A percentile compares a stretch with the other conserved stretches of the same genome.
These are phyloP conservation scores for Scutellaria galericulata DNA, from an alignment of 257 asterid genomes.

Conservation along the genomic window DNA sequence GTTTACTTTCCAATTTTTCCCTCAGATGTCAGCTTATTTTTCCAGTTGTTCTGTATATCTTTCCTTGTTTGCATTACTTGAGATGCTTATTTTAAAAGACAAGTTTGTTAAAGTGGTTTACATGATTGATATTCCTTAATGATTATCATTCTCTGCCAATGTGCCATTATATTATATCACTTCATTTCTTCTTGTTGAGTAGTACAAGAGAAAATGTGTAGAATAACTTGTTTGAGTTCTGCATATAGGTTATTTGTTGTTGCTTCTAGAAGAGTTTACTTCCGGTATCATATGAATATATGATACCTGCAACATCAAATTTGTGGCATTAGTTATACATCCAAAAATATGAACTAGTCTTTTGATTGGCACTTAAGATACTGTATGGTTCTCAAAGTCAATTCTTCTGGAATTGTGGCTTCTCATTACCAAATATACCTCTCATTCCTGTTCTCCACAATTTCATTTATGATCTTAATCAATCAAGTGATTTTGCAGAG, in stretches of 20 bases:
- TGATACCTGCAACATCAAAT: slow-evolving; percentile 8
- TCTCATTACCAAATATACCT: neutral
- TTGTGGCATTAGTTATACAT: slow-evolving; percentile 6
- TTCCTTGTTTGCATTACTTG: slow-evolving; percentile 6
- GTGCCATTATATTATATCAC: neutral
- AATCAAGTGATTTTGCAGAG: slow-evolving; percentile 60
- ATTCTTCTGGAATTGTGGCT: neutral
- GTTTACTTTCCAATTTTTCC: neutral
- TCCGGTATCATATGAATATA: neutral
- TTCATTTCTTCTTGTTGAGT: neutral
- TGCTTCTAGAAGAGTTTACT: slow-evolving; percentile 17
- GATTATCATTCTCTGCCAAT: neutral
- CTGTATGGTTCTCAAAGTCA: neutral
- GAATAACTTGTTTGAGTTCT: neutral
- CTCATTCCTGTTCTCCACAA: neutral
- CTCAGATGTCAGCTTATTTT: slow-evolving; percentile 2
- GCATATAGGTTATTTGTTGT: slow-evolving; percentile 10
- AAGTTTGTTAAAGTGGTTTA: slow-evolving; percentile 23
- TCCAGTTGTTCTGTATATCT: neutral
- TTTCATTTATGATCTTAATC: slow-evolving; percentile 26
- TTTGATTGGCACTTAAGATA: neutral
- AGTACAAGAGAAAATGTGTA: neutral
- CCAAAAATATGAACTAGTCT: neutral
- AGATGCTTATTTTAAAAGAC: slow-evolving; percentile 20
- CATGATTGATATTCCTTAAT: slow-evolving; percentile 7